Evolutionary conservation across 768 basidiomycete species (phyloP), one percentile per base, ranked within the genome.

Genomic region (Megacollybia marginata): DNA sequence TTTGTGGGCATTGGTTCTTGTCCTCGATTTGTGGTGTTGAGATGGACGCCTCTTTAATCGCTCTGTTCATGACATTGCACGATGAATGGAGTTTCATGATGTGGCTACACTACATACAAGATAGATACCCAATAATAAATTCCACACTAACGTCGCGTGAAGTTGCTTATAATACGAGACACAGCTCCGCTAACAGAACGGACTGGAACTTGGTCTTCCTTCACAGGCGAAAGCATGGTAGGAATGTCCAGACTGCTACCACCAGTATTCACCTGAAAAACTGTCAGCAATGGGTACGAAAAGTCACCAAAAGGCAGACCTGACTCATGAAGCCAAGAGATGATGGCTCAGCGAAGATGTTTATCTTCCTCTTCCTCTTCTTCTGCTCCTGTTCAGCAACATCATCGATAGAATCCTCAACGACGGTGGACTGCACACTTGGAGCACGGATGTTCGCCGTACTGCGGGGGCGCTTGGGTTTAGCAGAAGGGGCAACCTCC

Each of bases 51-150:
- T 74, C 73, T 64, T 79, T 88, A 88, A 90, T 89, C 87, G 79
- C 87, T 88, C 84, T 72, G 65, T 82, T 82, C 81, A 76, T 85
- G 71, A 62, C 69, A 45, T 61, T 55, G 69, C 63, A 88, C 83
- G 84, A 77, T 58, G 81, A 79, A 69, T 76, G 77, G 85, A 85
- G 87, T 89, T 90, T 90, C 87, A 88, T 89, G 82, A 70, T 71
- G 78, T 66, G 86, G 86, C 84, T 51, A 87, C 74, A 86, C 52
- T 32, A 18, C 13, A 49, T 47, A 16, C 42, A 28, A 28, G 23
- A 28, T 28, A 28, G 4, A 28, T 28, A 28, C 23, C 23, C 23
- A 28, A 28, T 28, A 6, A 28, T 28, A 28, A 28, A 28, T 28
- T 28, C 38, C 15, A 40, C 2, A 15, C 18, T 40, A 40, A 15